These are phyloP conservation scores for Aspergillus panamensis DNA, from an alignment of 495 filamentous ascomycete species.

Conservation along the genomic window DNA sequence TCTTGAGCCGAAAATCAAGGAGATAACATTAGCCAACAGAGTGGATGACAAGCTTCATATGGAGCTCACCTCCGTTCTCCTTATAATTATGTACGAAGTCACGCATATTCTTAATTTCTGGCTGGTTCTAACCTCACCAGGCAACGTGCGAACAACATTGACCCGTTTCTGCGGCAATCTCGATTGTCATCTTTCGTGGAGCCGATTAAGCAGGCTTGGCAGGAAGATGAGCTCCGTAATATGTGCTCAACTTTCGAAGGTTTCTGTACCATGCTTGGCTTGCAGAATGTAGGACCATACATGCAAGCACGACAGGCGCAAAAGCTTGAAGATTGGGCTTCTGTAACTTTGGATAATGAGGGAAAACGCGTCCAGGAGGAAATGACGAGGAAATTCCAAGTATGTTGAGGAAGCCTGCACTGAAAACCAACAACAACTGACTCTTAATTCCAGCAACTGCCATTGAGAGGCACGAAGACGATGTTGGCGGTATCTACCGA, in stretches of 20 bases:
- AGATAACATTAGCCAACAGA: constrained; percentile 67
- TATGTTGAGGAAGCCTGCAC: constrained; percentile 27
- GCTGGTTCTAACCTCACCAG: constrained; percentile 32
- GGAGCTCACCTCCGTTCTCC: constrained; percentile 67
- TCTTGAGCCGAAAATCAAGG: constrained; percentile 75
- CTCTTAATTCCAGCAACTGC: constrained; percentile 53
- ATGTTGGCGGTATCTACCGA: constrained; percentile 88
- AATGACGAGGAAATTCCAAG: constrained; percentile 64
- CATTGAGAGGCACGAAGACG: constrained; percentile 81
- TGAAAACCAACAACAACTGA: constrained; percentile 5
- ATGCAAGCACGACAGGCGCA: constrained; percentile 68
- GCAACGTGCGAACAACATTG: constrained; percentile 76
- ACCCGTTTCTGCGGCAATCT: constrained; percentile 57
- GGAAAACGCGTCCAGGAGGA: constrained; percentile 73
- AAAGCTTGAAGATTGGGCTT: constrained; percentile 77
- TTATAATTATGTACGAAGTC: constrained; percentile 75
- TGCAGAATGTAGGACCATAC: constrained; percentile 78
- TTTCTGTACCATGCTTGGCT: constrained; percentile 75
- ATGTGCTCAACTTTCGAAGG: constrained; percentile 70
- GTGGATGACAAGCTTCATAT: constrained; percentile 72
- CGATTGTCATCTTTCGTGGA: constrained; percentile 71
- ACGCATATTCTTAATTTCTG: background rate
- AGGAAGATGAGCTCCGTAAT: constrained; percentile 60
- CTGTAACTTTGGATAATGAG: constrained; percentile 68
- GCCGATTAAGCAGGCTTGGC: constrained; percentile 79